A percentile compares a stretch with the other conserved stretches of the same genome.
These are phyloP conservation scores for Abrus precatorius DNA, from an alignment of 306 rosid species.

Conservation along the genomic window DNA sequence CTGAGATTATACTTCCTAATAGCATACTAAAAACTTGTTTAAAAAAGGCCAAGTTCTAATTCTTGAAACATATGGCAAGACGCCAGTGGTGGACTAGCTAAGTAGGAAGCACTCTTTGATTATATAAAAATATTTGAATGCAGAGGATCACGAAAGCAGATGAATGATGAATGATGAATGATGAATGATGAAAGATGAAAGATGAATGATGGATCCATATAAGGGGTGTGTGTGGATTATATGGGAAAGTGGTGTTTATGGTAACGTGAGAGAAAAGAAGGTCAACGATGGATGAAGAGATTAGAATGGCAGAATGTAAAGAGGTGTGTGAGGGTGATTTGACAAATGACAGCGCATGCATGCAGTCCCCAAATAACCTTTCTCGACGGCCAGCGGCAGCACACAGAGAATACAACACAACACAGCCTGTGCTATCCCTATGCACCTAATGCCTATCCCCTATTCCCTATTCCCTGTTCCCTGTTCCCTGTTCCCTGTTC, in stretches of 20 bases:
- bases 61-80: too few relatives aligned
- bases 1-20: too few relatives aligned
- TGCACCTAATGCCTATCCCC: neutral
- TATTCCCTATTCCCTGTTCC: neutral
- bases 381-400: conserved; percentile 34
- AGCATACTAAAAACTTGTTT: too few relatives aligned
- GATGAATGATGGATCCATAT: neutral
- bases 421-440: neutral
- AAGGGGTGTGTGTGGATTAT: neutral
- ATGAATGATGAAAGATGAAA: neutral
- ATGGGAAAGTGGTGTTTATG: neutral
- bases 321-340: conserved; percentile 6
- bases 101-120: too few relatives aligned
- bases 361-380: conserved; percentile 34
- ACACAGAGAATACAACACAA: conserved; percentile 14
- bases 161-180: neutral
- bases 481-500: neutral
- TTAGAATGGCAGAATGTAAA: neutral
- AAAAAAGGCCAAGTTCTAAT: too few relatives aligned
- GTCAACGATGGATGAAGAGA: conserved; percentile 34
- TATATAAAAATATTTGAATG: too few relatives aligned
- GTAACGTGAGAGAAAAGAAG: neutral
- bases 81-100: too few relatives aligned
- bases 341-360: conserved; percentile 23
- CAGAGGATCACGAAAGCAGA: too few relatives aligned